Evolutionary conservation across 768 basidiomycete genomes (phyloP).

Genomic region (Kwoniella pini): DNA sequence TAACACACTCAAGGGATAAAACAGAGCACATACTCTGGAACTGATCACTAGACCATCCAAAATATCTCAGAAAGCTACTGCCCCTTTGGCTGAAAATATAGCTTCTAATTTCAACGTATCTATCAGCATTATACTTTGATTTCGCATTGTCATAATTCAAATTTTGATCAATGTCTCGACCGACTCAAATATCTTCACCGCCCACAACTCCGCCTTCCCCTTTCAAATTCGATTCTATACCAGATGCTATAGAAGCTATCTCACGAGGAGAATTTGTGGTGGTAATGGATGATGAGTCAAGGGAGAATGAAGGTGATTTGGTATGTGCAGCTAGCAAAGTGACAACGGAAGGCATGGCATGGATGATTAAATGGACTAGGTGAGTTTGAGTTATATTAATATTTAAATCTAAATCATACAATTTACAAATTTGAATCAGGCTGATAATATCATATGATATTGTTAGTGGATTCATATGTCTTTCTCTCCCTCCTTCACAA

Average conservation of each 20-base stretch:
- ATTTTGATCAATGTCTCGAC: slow-evolving; percentile 31
- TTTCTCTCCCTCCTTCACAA: slow-evolving; percentile 73
- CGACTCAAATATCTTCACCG: slow-evolving; percentile 17
- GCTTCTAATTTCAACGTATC: too few species aligned
- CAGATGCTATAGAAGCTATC: slow-evolving; percentile 76
- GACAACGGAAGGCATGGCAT: slow-evolving; percentile 97
- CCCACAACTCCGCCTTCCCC: slow-evolving; percentile 33
- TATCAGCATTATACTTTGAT: neutral
- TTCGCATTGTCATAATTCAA: neutral
- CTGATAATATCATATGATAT: too few species aligned
- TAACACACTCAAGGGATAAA: too few species aligned
- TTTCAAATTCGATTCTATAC: slow-evolving; percentile 70
- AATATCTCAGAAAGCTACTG: too few species aligned
- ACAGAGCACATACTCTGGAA: too few species aligned
- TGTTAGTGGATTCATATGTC: slow-evolving; percentile 96
- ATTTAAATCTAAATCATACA: too few species aligned
- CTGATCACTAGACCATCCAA: too few species aligned
- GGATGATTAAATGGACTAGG: slow-evolving; percentile 97
- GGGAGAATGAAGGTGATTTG: slow-evolving; percentile 97
- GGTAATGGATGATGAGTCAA: slow-evolving; percentile 92
- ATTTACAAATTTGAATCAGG: too few species aligned
- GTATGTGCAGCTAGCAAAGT: slow-evolving; percentile 81
- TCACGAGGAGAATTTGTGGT: slow-evolving; percentile 83
- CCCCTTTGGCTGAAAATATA: too few species aligned
- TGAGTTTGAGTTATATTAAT: too few species aligned